Base-by-base conservation (phyloP, 148 eudicot species). In the Polygonum aviculare region DNA sequence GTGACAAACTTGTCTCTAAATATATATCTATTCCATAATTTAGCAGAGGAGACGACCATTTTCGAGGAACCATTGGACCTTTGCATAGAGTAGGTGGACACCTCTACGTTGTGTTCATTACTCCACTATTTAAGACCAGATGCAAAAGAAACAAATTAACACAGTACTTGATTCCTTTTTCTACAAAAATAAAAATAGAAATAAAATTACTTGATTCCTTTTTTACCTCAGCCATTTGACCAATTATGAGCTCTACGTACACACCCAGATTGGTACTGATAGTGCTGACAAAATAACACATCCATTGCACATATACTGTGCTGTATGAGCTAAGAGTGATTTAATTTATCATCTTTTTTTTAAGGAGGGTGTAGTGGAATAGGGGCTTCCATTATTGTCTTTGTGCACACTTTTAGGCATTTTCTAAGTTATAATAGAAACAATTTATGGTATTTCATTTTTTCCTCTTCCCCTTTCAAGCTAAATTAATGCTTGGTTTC, bases 351-450 rank as follows among this genome's bases (percentile, higher is more conserved):
- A 1, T 62, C 1, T 62, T 62, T 26, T 50, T 63, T 63, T 12
- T 12, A 63, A 35, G 41, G 2, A 1, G 41, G 40, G 33, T 63
- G 40, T 31, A 67, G 45, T 67, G 72, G 21, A 35, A 4, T 33
- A 63, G 70, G 70, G 16, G 39, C 72, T 36, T 67, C 72, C 72
- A 67, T 67, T 67, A 67, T 67, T 67, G 72, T 67, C 21, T 36
- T 36, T 67, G 44, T 67, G 72, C 71, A 67, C 72, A 67, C 38
- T 35, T 35, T 36, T 67, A 36, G 72, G 21, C 45, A 67, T 67
- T 67, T 67, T 67, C 21, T 38, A 67, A 65, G n/a, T 35, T 35
- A 35, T 2, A 33, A 36, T n/a, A 21, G 67, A 60, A 22, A 60
- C 67, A 15, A n/a, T 51, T 4, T 16, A 55, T 55, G 31, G 31